Evolutionary conservation across 306 rosid species (phyloP).

Genomic region (Cotoneaster glaucophyllus): DNA sequence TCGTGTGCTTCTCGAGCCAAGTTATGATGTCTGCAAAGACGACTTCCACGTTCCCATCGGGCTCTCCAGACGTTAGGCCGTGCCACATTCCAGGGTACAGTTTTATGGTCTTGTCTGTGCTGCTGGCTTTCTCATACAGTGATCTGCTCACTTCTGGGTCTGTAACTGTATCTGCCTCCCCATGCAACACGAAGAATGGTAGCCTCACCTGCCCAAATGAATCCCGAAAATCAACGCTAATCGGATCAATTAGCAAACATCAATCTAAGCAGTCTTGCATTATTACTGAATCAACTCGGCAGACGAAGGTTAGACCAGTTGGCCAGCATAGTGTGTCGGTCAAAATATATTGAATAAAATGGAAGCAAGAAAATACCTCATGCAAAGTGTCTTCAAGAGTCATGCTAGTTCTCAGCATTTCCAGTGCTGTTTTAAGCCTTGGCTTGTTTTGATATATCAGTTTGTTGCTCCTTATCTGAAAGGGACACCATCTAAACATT

Average conservation of each 20-base stretch:
- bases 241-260: background rate
- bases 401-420: conserved; percentile 71
- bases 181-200: conserved; percentile 81
- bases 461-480: conserved; percentile 69
- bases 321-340: background rate
- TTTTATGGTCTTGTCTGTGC: conserved; percentile 66
- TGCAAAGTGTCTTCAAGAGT: conserved; percentile 47
- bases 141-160: conserved; percentile 93
- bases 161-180: conserved; percentile 81
- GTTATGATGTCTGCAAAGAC: conserved; percentile 60
- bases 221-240: background rate
- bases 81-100: conserved; percentile 92
- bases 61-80: conserved; percentile 68
- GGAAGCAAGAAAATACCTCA: conserved; percentile 29
- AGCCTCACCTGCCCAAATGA: conserved; percentile 42
- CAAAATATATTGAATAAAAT: background rate
- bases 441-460: conserved; percentile 86
- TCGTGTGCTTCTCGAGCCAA: conserved; percentile 58
- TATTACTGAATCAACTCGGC: no score
- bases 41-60: conserved; percentile 62
- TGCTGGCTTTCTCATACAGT: conserved; percentile 56
- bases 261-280: no score
- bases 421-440: conserved; percentile 73
- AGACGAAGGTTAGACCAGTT: background rate
- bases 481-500: background rate